Evolutionary conservation across 352 stramenopile genomes (phyloP).

Genomic region (Phytophthora capsici): DNA sequence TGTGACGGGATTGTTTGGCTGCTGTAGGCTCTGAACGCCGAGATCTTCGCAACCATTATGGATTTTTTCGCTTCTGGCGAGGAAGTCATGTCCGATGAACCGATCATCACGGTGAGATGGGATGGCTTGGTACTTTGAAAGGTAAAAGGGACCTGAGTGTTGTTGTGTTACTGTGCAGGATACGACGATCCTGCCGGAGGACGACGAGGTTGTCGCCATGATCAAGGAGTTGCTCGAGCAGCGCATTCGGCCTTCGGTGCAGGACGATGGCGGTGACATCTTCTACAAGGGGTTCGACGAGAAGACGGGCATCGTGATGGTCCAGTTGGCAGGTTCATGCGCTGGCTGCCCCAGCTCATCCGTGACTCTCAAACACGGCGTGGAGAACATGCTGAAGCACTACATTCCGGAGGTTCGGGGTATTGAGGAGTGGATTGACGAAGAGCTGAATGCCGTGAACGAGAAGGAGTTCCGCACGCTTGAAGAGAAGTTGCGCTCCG

Average conservation of each 20-base stretch:
- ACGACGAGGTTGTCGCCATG: slow-evolving; percentile 99
- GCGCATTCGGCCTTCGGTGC: slow-evolving; percentile 98
- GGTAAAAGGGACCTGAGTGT: slow-evolving; percentile 1
- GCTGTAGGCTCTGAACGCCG: slow-evolving; percentile 74
- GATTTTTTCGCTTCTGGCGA: slow-evolving; percentile 95
- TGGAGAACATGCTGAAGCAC: slow-evolving; percentile 99
- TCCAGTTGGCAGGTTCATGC: slow-evolving; percentile 96
- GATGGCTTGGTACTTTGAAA: not conserved
- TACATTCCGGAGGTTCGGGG: slow-evolving; percentile 98
- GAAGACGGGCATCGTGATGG: slow-evolving; percentile 90
- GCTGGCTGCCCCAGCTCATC: slow-evolving; percentile 97
- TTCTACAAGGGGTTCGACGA: slow-evolving; percentile 98
- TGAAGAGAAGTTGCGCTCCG: slow-evolving; percentile 82
- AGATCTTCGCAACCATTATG: slow-evolving; percentile 98
- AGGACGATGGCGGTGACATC: slow-evolving; percentile 99
- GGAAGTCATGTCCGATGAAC: slow-evolving; percentile 91
- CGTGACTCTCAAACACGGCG: slow-evolving; percentile 99
- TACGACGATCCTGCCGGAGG: slow-evolving; percentile 95
- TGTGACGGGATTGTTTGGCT: not conserved
- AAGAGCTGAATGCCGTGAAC: slow-evolving; percentile 80
- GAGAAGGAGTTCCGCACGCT: slow-evolving; percentile 85
- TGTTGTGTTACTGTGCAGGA: slow-evolving; percentile 46
- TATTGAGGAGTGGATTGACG: slow-evolving; percentile 84
- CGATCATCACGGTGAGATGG: slow-evolving; percentile 68
- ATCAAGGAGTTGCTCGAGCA: slow-evolving; percentile 99